These are phyloP conservation scores for Acacia pycnantha DNA, from an alignment of 331 rosid species.

Conservation along the genomic window DNA sequence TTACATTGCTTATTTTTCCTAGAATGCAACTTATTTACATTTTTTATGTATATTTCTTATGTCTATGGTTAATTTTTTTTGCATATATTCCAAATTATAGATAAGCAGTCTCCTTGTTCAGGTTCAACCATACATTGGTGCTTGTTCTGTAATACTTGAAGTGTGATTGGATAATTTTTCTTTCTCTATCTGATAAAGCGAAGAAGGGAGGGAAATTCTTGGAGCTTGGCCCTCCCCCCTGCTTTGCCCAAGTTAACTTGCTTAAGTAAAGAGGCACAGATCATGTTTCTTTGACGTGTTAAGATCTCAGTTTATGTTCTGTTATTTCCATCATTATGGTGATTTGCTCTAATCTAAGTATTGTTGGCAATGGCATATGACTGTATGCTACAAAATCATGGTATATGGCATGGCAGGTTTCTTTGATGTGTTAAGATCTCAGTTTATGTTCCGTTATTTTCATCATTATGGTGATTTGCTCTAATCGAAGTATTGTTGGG, in stretches of 20 bases:
- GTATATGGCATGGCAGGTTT: not conserved
- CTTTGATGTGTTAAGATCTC: slow-evolving; percentile 19
- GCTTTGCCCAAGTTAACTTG: not conserved
- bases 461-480: slow-evolving; percentile 14
- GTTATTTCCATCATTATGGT: slow-evolving; percentile 13
- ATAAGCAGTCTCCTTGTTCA: not conserved
- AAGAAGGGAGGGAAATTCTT: slow-evolving; percentile 11
- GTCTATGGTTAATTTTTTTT: not conserved
- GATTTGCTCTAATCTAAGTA: not conserved
- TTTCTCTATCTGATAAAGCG: not conserved
- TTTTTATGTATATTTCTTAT: slow-evolving; percentile 6
- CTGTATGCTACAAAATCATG: not conserved
- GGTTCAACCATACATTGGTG: not conserved
- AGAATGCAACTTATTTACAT: slow-evolving; percentile 6
- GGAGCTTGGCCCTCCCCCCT: not conserved
- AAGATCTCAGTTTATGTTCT: slow-evolving; percentile 19
- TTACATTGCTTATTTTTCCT: not conserved
- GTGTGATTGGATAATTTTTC: not conserved
- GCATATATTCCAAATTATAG: not conserved
- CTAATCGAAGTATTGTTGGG: not conserved
- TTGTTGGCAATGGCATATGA: not conserved
- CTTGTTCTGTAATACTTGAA: slow-evolving; percentile 3
- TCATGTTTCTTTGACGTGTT: not conserved
- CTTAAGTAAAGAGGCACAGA: not conserved
- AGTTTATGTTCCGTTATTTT: slow-evolving; percentile 10